These are phyloP conservation scores for Aurantiochytrium sp. DNA, from an alignment of 108 stramenopile genomes.

Conservation along the genomic window DNA sequence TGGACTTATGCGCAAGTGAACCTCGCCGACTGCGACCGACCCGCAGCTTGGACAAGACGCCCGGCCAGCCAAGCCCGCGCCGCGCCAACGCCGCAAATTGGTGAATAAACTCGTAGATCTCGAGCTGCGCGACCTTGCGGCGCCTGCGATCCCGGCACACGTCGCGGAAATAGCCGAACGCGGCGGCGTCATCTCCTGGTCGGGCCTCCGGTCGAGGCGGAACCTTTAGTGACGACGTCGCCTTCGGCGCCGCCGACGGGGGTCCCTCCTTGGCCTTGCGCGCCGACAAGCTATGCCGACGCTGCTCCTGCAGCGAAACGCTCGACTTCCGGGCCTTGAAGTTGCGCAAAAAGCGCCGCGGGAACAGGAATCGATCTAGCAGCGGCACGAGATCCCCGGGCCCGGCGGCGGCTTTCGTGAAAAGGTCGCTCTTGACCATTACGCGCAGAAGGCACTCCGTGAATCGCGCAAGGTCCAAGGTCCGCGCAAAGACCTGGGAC, in stretches of 20 bases:
- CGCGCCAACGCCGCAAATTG: background rate
- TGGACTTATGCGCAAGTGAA: too few relatives aligned
- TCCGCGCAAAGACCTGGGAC: background rate
- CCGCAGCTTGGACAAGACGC: background rate
- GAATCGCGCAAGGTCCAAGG: background rate
- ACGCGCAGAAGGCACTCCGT: background rate
- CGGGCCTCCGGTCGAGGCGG: too few relatives aligned
- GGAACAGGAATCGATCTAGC: background rate
- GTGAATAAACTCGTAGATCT: background rate
- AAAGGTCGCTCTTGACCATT: background rate
- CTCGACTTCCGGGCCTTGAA: background rate
- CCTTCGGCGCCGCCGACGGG: too few relatives aligned
- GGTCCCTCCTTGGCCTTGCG: too few relatives aligned
- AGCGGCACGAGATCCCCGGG: background rate
- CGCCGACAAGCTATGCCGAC: background rate
- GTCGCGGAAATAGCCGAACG: background rate
- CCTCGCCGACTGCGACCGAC: background rate
- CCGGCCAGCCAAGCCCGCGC: background rate
- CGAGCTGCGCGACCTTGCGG: background rate
- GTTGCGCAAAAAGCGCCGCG: background rate
- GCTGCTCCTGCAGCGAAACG: background rate
- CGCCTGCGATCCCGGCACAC: background rate
- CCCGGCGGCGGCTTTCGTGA: background rate
- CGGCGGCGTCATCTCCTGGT: too few relatives aligned
- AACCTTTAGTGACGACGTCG: too few relatives aligned